These are phyloP conservation scores for Amaranthus tricolor DNA, from an alignment of 179 eudicot genomes.

Conservation along the genomic window DNA sequence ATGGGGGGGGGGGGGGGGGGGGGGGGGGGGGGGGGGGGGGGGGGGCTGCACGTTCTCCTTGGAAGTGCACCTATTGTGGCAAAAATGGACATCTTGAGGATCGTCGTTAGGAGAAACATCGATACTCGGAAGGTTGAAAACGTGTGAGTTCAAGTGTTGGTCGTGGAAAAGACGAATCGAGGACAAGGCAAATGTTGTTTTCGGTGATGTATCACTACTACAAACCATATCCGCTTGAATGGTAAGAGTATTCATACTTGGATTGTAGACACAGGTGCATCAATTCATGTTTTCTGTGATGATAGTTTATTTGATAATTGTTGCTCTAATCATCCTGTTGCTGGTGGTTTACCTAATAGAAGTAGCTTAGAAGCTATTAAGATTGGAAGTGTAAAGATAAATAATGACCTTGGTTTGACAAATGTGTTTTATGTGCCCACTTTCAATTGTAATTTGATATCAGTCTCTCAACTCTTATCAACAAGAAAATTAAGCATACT, in stretches of 20 bases:
- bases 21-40: too few relatives aligned
- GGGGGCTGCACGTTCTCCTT: background rate
- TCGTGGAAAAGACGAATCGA: background rate
- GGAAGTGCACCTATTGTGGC: background rate
- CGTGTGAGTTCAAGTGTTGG: background rate
- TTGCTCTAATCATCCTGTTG: background rate
- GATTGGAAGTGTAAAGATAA: background rate
- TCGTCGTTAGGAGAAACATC: background rate
- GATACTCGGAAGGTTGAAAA: background rate
- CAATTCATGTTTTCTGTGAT: background rate
- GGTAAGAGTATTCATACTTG: background rate
- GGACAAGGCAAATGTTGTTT: background rate
- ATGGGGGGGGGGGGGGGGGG: too few relatives aligned
- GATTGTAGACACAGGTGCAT: background rate
- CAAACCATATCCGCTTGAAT: background rate
- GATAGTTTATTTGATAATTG: background rate
- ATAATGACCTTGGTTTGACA: background rate
- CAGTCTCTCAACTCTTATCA: conserved; percentile 7
- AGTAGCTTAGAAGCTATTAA: background rate
- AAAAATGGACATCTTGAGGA: background rate
- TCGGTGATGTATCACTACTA: background rate
- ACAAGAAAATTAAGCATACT: background rate
- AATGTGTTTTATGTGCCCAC: conserved; percentile 11
- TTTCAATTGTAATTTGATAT: conserved; percentile 4
- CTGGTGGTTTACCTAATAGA: background rate